Evolutionary conservation across 805 yeast genomes (phyloP), one percentile per base, ranked within the genome.

Genomic region (Lipomyces sp.): DNA sequence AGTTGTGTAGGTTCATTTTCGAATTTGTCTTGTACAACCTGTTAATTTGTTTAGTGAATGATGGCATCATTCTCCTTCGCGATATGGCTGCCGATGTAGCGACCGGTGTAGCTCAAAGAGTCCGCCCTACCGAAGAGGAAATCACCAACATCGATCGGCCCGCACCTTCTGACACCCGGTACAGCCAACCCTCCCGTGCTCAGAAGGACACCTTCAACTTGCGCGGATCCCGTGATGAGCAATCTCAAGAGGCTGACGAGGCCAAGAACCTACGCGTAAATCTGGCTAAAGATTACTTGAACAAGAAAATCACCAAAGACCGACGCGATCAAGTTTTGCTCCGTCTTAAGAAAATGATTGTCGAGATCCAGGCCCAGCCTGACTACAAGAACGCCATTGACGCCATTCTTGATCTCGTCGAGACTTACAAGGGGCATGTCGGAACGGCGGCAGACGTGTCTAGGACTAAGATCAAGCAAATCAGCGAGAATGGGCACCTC

Each of bases 311-410:
- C 24, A 67, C 72, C 53, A 35, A 56, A 60, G 69, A 69, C 56
- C 66, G 71, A 10, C 66, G 67, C 7, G 65, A 62, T 8, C 65
- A 63, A 57, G 32, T 53, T 6, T 51, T 69, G 32, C 24, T 8
- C 42, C 64, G 72, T 1, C 65, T 69, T 53, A 61, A 63, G 64
- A 58, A 63, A 29, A 59, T 62, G 60, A 53, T 69, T 32, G 67
- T 61, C 37, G 71, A 70, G 57, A 64, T 70, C 60, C 73, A 70
- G 54, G 64, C 61, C 5, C 69, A 64, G 24, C 60, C 56, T 24
- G 71, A 70, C 18, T 70, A 70, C 39, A 65, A 62, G 51, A 59
- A 56, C 35, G 73, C 71, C 13, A 50, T 70, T n/a, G 67, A 66
- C 54, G 15, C 67, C 34, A 32, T 70, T 13, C 57, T 70, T 18